Percentiles rank a stretch among this genome's conserved stretches.
Conservation (phyloP, 148 eudicot species). For the Salicornia ramosissima region DNA sequence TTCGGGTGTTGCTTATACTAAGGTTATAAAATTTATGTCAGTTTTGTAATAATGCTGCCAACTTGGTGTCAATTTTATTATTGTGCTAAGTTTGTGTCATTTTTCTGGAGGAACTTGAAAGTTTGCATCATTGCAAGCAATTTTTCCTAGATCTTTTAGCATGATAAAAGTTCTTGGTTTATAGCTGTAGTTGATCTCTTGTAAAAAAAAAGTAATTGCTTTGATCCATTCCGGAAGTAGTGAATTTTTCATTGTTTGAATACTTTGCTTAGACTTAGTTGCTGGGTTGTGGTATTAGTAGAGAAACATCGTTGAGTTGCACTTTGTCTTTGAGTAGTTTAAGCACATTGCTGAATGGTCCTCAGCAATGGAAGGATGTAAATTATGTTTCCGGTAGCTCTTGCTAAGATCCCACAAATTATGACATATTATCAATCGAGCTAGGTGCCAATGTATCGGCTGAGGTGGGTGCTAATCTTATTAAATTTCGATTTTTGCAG, state of each 20-base stretch:
- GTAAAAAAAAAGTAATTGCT: not conserved
- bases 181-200: not conserved
- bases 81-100: no score
- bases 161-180: not conserved
- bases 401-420: not conserved
- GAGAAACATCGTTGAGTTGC: not conserved
- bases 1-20: no score
- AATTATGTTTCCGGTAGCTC: not conserved
- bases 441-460: not conserved
- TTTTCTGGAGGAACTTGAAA: no score
- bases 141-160: no score
- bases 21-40: no score
- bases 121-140: no score
- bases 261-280: not conserved
- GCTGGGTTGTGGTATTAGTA: not conserved
- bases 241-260: not conserved
- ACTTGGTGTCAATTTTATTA: no score
- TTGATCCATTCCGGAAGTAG: not conserved
- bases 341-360: not conserved
- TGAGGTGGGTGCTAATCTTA: slow-evolving; percentile 5
- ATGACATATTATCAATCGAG: not conserved
- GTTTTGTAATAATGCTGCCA: no score
- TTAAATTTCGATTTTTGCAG: slow-evolving; percentile 28
- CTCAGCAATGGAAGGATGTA: not conserved
- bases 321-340: not conserved